Conservation (phyloP, 768 basidiomycete genomes). For the Jaapia argillacea region DNA sequence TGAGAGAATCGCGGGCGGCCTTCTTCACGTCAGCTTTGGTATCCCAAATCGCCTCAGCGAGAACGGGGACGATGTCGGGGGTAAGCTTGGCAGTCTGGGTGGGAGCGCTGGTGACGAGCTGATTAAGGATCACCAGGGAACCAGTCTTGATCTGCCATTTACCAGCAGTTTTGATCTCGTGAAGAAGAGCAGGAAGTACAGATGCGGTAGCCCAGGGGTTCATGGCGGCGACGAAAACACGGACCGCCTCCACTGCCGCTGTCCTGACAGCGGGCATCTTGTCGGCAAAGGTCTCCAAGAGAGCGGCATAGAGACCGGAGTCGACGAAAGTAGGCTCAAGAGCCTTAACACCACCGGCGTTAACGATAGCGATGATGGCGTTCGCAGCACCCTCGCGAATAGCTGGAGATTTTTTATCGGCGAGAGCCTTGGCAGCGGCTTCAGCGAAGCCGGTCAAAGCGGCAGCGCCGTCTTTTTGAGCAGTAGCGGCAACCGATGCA, state of each 20-base stretch:
- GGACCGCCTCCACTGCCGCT: slow-evolving; percentile 77
- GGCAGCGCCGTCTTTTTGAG: slow-evolving; percentile 78
- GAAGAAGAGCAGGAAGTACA: slow-evolving; percentile 80
- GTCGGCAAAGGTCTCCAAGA: slow-evolving; percentile 91
- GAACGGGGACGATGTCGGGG: slow-evolving; percentile 90
- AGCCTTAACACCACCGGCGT: slow-evolving; percentile 63
- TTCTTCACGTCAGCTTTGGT: slow-evolving; percentile 99
- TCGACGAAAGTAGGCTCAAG: slow-evolving; percentile 86
- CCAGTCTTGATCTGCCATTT: slow-evolving; percentile 98
- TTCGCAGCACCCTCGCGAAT: slow-evolving; percentile 83
- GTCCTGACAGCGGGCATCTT: slow-evolving; percentile 85
- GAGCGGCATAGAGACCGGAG: slow-evolving; percentile 76
- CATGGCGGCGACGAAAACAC: slow-evolving; percentile 63
- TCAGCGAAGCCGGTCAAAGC: slow-evolving; percentile 62
- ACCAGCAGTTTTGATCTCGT: slow-evolving; percentile 90
- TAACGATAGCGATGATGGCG: slow-evolving; percentile 55
- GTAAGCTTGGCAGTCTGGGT: slow-evolving; percentile 80
- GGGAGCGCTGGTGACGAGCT: slow-evolving; percentile 78
- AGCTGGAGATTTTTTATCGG: slow-evolving; percentile 92
- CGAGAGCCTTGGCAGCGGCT: slow-evolving; percentile 73
- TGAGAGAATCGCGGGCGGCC: slow-evolving; percentile 89
- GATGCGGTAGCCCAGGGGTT: slow-evolving; percentile 84
- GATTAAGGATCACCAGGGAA: slow-evolving; percentile 70
- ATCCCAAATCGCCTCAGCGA: slow-evolving; percentile 96
- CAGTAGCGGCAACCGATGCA: slow-evolving; percentile 56